phyloP scores from a whole-genome alignment of 176 grass and related monocot genomes.

The Neostapfia colusana region DNA sequence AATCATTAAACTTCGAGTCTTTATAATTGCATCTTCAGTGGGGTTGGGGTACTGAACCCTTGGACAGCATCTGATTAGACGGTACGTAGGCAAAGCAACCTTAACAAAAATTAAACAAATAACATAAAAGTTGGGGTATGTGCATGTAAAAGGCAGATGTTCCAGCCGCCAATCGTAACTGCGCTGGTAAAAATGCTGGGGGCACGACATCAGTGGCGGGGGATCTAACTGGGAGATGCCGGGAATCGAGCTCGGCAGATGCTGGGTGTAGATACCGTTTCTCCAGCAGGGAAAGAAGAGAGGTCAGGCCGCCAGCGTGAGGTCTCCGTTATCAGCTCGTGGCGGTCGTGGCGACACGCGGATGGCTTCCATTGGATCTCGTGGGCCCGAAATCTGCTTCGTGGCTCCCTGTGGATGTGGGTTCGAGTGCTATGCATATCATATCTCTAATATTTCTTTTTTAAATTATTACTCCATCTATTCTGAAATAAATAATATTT shows the following conservation, averaged over 20 bases:
- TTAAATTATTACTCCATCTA: no score
- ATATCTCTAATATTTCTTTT: no score
- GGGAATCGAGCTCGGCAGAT: no score
- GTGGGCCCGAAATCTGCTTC: constrained; percentile 4
- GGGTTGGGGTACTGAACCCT: not conserved
- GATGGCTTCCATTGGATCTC: not conserved
- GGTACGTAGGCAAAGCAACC: no score
- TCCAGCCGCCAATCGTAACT: not conserved
- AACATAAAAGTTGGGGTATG: not conserved
- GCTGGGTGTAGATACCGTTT: constrained; percentile 23
- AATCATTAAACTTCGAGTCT: not conserved
- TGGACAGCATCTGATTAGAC: not conserved
- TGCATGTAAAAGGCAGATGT: not conserved
- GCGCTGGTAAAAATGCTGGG: not conserved
- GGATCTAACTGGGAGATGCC: constrained; percentile 42
- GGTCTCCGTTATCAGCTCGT: not conserved
- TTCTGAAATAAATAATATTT: no score
- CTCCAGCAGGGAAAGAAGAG: not conserved
- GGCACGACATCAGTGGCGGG: constrained; percentile 31
- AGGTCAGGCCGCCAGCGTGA: constrained; percentile 12
- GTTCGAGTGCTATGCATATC: no score
- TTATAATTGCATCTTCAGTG: not conserved
- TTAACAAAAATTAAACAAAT: not conserved
- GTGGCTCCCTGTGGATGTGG: not conserved
- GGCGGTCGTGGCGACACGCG: constrained; percentile 31